Conservation (phyloP, 257 asterid genomes). For the Solanum sitiens region DNA sequence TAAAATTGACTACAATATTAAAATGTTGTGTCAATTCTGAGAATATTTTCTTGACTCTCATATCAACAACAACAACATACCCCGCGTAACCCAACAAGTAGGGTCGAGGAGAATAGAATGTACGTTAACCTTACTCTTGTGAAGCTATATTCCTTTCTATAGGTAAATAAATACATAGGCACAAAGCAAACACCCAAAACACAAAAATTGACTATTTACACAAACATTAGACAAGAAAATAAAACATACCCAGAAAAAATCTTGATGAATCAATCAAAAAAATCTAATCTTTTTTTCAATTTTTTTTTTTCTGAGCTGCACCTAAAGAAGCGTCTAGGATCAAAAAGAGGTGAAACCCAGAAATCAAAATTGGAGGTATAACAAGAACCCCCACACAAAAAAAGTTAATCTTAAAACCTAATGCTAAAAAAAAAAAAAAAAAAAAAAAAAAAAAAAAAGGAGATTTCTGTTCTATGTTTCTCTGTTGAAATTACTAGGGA, state of each 20-base stretch:
- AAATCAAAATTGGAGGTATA: neutral
- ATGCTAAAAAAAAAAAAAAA: neutral
- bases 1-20: neutral
- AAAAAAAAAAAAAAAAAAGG: accelerated
- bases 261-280: neutral
- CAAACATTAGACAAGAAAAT: neutral
- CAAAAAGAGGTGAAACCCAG: neutral
- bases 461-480: neutral
- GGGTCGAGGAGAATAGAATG: neutral
- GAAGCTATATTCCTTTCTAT: neutral
- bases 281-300: neutral
- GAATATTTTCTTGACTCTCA: neutral
- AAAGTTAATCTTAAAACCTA: neutral
- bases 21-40: neutral
- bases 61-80: neutral
- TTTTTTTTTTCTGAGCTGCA: neutral
- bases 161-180: neutral
- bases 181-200: neutral
- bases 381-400: neutral
- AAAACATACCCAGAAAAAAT: neutral
- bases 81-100: neutral
- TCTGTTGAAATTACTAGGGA: neutral
- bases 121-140: neutral
- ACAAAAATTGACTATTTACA: neutral
- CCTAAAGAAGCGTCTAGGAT: neutral